Base-by-base conservation (phyloP, 2,329 filamentous ascomycete genomes). In the Diaporthe caulivora region DNA sequence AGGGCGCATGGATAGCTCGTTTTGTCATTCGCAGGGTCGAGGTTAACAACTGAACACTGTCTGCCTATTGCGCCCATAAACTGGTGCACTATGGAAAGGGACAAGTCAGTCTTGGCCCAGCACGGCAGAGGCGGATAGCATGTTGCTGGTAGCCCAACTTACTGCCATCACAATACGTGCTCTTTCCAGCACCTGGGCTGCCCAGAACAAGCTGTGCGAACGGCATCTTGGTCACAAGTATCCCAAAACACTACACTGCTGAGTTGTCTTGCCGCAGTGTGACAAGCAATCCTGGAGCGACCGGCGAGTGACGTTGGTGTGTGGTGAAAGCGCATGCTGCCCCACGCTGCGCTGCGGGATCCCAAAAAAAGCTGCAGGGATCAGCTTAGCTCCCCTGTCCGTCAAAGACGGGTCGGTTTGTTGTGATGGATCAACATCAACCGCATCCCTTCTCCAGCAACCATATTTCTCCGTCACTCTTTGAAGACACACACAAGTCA, bases 91-190 rank as follows among this genome's bases (percentile, higher is more conserved):
- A 74, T 15, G 60, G 11, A 51, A 49, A 17, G 24, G 2, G 47
- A 53, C 65, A 4, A 10, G 31, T 69, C 49, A 60, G 74, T 57
- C 18, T 71, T 55, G 71, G 51, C 34, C 71, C 49, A 37, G 26
- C 18, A 26, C 62, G 29, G 53, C 68, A 47, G 51, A 65, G n/a
- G 80, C 29, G 42, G 29, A 29, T 9, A 13, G 24, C 11, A 15
- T 18, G 31, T 15, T 40, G 7, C 31, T 18, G 55, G 5, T 69
- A 18, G 6, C 24, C 47, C 15, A 37, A 68, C 91, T 82, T 83
- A 92, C 91, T 98, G 81, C 97, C 97, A 91, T 98, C 95, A 87
- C 96, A 98, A 82, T 98, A 98, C 10, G 97, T 99, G 77, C 95
- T 98, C 86, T 99, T 99, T 75, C 97, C 97, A 40, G 95, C 92